A percentile compares a stretch with the other conserved stretches of the same genome.
Evolutionary conservation across 2,329 filamentous ascomycete species (phyloP).

Genomic region (Pseudogymnoascus destructans): DNA sequence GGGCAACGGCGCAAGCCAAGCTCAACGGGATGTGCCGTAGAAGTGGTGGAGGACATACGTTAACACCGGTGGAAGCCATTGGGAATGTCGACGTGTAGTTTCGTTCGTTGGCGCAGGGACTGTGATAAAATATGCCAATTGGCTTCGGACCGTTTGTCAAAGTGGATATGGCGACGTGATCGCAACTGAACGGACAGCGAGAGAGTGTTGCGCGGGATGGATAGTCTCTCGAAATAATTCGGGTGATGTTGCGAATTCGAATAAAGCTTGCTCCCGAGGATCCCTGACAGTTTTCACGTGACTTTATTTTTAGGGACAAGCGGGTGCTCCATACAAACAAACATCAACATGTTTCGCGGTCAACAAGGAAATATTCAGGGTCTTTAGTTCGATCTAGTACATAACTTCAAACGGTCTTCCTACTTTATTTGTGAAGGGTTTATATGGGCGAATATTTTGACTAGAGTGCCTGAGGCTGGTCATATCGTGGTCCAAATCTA

Average conservation of each 20-base stretch:
- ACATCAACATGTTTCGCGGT: constrained; percentile 1
- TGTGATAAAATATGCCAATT: constrained; percentile 6
- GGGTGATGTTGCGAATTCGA: constrained; percentile 9
- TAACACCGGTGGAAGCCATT: constrained; percentile 36
- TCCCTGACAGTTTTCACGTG: constrained; percentile 5
- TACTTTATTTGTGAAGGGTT: constrained; percentile 2
- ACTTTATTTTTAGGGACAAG: constrained; percentile 9
- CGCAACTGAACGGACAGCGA: constrained; percentile 1
- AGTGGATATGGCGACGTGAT: constrained; percentile 6
- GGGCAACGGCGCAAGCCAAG: not conserved
- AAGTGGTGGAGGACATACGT: constrained; percentile 31
- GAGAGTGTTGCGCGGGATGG: constrained; percentile 7
- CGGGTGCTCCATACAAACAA: constrained; percentile 5
- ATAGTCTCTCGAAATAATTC: constrained; percentile 9
- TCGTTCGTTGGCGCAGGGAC: constrained; percentile 9
- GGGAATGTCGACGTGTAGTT: constrained; percentile 10
- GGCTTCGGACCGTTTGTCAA: not conserved
- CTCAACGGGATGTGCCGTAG: not conserved
- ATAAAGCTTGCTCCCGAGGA: constrained; percentile 10
- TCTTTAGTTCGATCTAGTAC: not conserved
- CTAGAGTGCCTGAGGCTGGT: not conserved
- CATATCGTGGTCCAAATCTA: constrained; percentile 1
- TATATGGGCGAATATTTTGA: not conserved
- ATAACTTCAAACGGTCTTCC: not conserved
- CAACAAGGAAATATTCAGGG: constrained; percentile 8